These are phyloP conservation scores for Elsinoe ampelina DNA, from an alignment of 2,329 filamentous ascomycete species.

Conservation along the genomic window DNA sequence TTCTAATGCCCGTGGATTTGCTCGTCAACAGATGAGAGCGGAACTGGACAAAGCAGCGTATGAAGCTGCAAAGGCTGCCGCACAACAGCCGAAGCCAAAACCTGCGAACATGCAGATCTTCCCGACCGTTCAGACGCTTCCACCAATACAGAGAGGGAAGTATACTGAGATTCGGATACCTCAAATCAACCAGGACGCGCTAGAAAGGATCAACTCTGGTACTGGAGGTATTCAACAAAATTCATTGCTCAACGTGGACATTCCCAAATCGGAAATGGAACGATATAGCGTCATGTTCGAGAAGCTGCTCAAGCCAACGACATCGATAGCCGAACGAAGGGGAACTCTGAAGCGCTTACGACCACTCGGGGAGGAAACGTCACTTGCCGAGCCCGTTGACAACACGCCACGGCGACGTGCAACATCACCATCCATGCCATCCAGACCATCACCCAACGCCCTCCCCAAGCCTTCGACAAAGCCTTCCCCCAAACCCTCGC, in stretches of 20 bases:
- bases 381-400: background rate
- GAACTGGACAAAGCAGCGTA: conserved; percentile 4
- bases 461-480: conserved; percentile 12
- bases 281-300: conserved; percentile 93
- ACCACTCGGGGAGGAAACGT: conserved; percentile 6
- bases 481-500: conserved; percentile 3
- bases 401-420: background rate
- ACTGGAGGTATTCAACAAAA: conserved; percentile 14
- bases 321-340: conserved; percentile 25
- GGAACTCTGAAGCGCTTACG: conserved; percentile 20
- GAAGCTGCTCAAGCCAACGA: conserved; percentile 49
- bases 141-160: background rate
- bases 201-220: background rate
- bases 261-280: conserved; percentile 72
- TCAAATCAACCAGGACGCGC: background rate
- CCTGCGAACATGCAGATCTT: conserved; percentile 5
- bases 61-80: background rate
- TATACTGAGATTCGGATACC: conserved; percentile 12
- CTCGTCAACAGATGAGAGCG: conserved; percentile 4
- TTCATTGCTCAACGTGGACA: conserved; percentile 59
- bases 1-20: background rate
- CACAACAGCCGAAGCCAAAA: background rate
- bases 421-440: conserved; percentile 11
- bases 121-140: conserved; percentile 2
- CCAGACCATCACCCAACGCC: conserved; percentile 3